Percentiles rank a stretch among this genome's conserved stretches.
phyloP scores from a whole-genome alignment of 1,284 basidiomycete species.

The Pseudozyma sp. region DNA sequence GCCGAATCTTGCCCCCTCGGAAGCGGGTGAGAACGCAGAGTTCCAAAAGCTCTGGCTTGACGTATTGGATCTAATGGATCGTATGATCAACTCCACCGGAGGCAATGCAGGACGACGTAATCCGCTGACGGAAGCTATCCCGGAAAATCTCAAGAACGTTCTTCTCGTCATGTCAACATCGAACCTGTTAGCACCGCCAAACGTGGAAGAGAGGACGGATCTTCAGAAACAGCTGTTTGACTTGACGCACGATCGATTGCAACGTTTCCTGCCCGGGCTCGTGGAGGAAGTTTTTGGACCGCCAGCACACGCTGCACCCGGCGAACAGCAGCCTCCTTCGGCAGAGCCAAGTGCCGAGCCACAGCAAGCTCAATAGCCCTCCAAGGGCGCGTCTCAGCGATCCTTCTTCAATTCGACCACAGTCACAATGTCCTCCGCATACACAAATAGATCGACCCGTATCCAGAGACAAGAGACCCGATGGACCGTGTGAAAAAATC shows the following conservation, averaged over 20 bases:
- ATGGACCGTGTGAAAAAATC: not conserved
- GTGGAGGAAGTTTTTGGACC: constrained; percentile 54
- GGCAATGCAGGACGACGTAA: constrained; percentile 37
- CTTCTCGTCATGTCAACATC: constrained; percentile 94
- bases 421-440: too few species aligned
- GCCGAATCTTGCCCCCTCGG: constrained; percentile 66
- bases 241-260: constrained; percentile 46
- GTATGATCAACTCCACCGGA: constrained; percentile 79
- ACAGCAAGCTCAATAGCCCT: too few species aligned
- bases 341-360: too few species aligned
- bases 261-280: constrained; percentile 56
- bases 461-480: too few species aligned
- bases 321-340: too few species aligned
- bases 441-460: too few species aligned
- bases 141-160: constrained; percentile 96
- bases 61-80: constrained; percentile 89
- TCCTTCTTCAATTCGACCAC: too few species aligned
- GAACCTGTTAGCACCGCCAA: constrained; percentile 74
- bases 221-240: constrained; percentile 44
- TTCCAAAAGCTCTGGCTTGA: constrained; percentile 87
- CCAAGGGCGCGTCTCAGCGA: too few species aligned
- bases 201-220: constrained; percentile 2
- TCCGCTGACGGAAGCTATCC: constrained; percentile 82
- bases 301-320: not conserved
- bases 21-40: constrained; percentile 73